phyloP scores from a whole-genome alignment of 129 eudicot species.

The Silybum marianum region DNA sequence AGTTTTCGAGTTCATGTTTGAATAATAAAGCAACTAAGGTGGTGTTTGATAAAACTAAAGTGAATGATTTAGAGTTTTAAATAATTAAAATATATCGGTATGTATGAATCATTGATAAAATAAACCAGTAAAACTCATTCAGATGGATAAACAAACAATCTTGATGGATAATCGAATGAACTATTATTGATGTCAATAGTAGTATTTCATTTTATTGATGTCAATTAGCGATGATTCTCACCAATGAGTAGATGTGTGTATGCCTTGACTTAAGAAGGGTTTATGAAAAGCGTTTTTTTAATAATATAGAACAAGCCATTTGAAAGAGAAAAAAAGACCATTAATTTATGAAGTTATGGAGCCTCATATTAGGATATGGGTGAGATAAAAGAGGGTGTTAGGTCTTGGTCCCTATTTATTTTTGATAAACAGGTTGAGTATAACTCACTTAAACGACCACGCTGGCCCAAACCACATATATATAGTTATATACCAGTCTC shows the following conservation, averaged over 20 bases:
- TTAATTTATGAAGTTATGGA: not conserved
- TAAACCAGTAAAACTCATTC: not conserved
- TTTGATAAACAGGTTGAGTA: not conserved
- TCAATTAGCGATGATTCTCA: not conserved
- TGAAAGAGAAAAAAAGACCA: not conserved
- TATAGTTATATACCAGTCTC: not conserved
- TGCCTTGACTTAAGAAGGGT: not conserved
- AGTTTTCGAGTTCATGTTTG: not conserved
- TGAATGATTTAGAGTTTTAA: not conserved
- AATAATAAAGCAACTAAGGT: too few species aligned
- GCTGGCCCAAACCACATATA: not conserved
- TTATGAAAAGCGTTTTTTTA: not conserved
- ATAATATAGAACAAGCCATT: not conserved
- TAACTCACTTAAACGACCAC: not conserved
- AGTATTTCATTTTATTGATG: not conserved
- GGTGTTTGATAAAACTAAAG: not conserved
- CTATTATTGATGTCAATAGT: not conserved
- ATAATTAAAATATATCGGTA: too few species aligned
- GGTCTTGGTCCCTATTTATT: not conserved
- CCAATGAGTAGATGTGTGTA: not conserved
- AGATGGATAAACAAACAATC: not conserved
- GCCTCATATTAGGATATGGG: not conserved
- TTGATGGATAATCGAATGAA: too few species aligned
- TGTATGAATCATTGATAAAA: not conserved
- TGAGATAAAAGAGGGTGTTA: not conserved